Evolutionary conservation across 2,329 filamentous ascomycete genomes (phyloP), one percentile per base, ranked within the genome.

Genomic region (Alternaria arborescens): DNA sequence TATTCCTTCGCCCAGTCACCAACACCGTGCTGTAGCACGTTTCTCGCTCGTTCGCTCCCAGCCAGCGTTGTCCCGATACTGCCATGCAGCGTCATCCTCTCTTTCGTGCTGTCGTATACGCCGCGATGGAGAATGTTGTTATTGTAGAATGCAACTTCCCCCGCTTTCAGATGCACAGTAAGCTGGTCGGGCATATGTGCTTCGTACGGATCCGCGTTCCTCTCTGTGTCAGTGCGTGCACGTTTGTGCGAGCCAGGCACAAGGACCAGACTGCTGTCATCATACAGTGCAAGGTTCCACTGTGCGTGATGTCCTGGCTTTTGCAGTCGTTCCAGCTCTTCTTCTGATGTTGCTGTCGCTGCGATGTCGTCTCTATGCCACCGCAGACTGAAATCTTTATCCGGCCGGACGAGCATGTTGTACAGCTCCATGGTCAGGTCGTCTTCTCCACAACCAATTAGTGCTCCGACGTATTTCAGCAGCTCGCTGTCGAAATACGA

Each of bases 361-460:
- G 88, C 83, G 47, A 97, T 89, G 73, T 96, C 92, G 73, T 97
- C 93, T 32, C 93, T 83, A 76, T 97, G 93, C 93, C 93, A 97
- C 50, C 89, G 82, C 51, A 97, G 84, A 71, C 87, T 87, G 71
- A 94, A 97, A 66, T 90, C 87, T 3, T 74, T 68, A 40, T 88
- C 87, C 0, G 93, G 93, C 5, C 90, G 83, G 14, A 96, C 88
- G 8, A 97, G 88, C 79, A 97, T 84, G 75, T 97, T 97, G 80
- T 93, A 93, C 18, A 97, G 81, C 79, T 97, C 93, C 88, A 97
- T 91, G 40, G 94, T 90, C 22, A 97, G 82, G 1, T 89, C 83
- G 34, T 88, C 86, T 18, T 77, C 66, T 14, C 66, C 53, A 66
- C 78, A 78, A 16, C 80, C 82, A 40, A 96, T 81, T 2, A 97